Percentiles rank a stretch among this genome's conserved stretches.
Evolutionary conservation across 306 rosid genomes (phyloP).

Genomic region (Trichosanthes truncata): DNA sequence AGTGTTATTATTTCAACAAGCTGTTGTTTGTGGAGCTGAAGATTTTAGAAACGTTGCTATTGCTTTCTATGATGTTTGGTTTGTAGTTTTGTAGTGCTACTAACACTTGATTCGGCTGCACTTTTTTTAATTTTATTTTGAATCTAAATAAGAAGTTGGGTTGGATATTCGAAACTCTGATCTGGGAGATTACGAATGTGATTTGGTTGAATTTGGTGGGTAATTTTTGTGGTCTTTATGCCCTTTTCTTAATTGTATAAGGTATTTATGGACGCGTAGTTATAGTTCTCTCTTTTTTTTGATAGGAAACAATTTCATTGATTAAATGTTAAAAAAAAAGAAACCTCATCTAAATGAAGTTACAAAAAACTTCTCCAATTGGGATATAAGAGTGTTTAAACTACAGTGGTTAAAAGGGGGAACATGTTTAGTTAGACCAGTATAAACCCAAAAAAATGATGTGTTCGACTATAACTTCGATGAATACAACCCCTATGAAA

Average conservation of each 20-base stretch:
- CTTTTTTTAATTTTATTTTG: neutral
- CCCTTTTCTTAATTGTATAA: neutral
- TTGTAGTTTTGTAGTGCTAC: neutral
- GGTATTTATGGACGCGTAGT: neutral
- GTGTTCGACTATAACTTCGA: neutral
- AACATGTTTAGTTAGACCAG: neutral
- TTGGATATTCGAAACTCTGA: neutral
- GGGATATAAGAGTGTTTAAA: neutral
- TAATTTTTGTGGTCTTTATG: neutral
- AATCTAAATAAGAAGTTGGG: neutral
- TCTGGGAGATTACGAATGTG: neutral
- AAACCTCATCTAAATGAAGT: neutral
- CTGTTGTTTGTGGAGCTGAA: neutral
- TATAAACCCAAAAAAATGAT: neutral
- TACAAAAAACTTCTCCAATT: neutral
- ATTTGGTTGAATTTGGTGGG: neutral
- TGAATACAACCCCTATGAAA: neutral
- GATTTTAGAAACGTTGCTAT: neutral
- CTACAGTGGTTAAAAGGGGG: neutral
- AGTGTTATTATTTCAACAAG: neutral
- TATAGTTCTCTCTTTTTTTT: neutral
- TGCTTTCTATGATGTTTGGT: neutral
- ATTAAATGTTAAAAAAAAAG: neutral
- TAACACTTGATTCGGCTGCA: neutral
- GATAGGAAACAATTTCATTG: neutral